A percentile compares a stretch with the other conserved stretches of the same genome.
These are phyloP conservation scores for Papiliotrema fonsecae DNA, from an alignment of 1,284 basidiomycete species.

Conservation along the genomic window DNA sequence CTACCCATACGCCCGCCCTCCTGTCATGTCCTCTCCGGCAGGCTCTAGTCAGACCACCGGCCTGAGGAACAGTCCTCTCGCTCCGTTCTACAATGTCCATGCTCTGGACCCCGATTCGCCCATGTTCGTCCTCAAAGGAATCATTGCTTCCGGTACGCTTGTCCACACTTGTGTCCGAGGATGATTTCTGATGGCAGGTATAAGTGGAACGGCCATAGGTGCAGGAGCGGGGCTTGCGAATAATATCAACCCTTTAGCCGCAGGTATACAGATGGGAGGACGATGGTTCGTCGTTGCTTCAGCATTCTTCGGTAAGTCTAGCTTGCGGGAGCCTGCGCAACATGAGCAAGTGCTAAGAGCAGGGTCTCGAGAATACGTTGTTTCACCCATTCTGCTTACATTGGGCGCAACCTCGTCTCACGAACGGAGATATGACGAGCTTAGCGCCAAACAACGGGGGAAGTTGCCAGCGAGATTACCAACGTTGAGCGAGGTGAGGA, in stretches of 20 bases:
- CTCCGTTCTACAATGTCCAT: too few species aligned
- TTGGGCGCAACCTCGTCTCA: constrained; percentile 3
- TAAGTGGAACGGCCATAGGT: background rate
- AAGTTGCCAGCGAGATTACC: constrained; percentile 20
- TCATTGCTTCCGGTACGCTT: constrained; percentile 22
- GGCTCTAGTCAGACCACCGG: too few species aligned
- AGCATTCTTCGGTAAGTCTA: constrained; percentile 2
- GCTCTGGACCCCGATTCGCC: constrained; percentile 34
- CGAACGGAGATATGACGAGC: constrained; percentile 11
- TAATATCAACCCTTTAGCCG: background rate
- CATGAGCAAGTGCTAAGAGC: background rate
- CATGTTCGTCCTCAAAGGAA: constrained; percentile 30
- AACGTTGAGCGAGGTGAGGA: background rate
- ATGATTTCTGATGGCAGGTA: background rate
- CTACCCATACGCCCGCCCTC: too few species aligned
- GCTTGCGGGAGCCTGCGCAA: background rate
- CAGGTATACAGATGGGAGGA: background rate
- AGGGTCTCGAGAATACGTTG: constrained; percentile 42
- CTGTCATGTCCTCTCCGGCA: too few species aligned
- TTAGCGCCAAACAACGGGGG: constrained; percentile 13
- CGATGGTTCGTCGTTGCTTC: background rate
- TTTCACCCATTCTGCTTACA: constrained; percentile 35
- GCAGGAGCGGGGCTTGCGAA: background rate
- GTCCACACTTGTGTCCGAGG: background rate
- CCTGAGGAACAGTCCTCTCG: too few species aligned